phyloP scores from a whole-genome alignment of 108 stramenopile species.

The Conticribra guillardii region DNA sequence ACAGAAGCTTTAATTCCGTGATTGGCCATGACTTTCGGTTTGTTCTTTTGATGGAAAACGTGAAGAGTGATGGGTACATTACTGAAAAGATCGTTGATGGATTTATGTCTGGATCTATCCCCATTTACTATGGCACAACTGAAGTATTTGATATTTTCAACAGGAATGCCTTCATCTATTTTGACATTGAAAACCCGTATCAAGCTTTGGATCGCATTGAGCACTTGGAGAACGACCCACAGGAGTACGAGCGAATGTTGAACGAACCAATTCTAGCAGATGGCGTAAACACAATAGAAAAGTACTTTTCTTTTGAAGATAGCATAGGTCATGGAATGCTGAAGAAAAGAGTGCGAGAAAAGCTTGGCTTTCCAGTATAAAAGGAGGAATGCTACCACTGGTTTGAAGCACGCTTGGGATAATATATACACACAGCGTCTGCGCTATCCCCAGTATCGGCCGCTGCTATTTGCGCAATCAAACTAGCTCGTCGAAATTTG shows the following conservation, averaged over 20 bases:
- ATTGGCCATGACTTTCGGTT: constrained; percentile 19
- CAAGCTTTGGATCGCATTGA: constrained; percentile 40
- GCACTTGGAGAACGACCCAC: constrained; percentile 40
- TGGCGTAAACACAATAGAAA: constrained; percentile 35
- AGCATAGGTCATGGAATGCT: constrained; percentile 41
- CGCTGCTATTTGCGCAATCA: no score
- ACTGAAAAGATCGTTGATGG: constrained; percentile 55
- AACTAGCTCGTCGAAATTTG: no score
- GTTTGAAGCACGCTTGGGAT: no score
- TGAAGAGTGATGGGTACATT: constrained; percentile 41
- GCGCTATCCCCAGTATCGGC: no score
- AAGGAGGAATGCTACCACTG: neutral
- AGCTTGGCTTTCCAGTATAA: constrained; percentile 30
- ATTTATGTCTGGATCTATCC: constrained; percentile 54
- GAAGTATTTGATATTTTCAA: constrained; percentile 61
- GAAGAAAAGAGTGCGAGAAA: constrained; percentile 38
- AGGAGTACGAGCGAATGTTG: constrained; percentile 38
- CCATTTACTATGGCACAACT: constrained; percentile 62
- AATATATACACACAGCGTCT: no score
- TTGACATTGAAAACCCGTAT: constrained; percentile 42
- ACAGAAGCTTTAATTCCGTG: constrained; percentile 3
- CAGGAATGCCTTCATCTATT: constrained; percentile 53
- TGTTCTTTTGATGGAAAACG: constrained; percentile 54
- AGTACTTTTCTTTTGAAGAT: constrained; percentile 48
- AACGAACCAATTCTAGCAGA: constrained; percentile 40